phyloP scores from a whole-genome alignment of 73 alveolate species.

The Urostyla sp. region DNA sequence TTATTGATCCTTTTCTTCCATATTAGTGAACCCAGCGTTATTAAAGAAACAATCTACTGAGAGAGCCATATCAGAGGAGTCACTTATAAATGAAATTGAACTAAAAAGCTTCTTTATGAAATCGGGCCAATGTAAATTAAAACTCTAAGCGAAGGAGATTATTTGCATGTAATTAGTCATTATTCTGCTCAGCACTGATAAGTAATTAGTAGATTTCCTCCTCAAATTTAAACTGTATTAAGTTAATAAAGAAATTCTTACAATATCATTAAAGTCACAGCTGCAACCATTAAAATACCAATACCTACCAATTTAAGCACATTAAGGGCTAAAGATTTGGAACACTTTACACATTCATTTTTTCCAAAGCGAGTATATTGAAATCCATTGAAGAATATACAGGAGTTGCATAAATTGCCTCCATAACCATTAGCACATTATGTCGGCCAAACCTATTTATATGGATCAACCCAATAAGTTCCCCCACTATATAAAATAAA shows the following conservation, averaged over 20 bases:
- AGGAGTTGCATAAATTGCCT: slow-evolving; percentile 59
- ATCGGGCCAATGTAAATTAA: slow-evolving; percentile 62
- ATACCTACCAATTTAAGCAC: slow-evolving; percentile 27
- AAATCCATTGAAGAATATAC: slow-evolving; percentile 25
- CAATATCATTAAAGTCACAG: slow-evolving; percentile 14
- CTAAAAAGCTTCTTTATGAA: slow-evolving; percentile 25
- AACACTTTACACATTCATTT: slow-evolving; percentile 53
- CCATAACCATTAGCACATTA: slow-evolving; percentile 57
- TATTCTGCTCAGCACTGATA: slow-evolving; percentile 61
- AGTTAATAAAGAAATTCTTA: neutral
- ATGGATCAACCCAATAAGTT: neutral
- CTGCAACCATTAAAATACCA: slow-evolving; percentile 8
- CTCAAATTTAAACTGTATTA: slow-evolving; percentile 12
- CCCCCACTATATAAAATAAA: slow-evolving; percentile 10
- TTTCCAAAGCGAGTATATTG: slow-evolving; percentile 24
- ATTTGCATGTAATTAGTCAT: slow-evolving; percentile 71
- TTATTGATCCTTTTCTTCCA: slow-evolving; percentile 5
- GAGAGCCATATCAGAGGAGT: slow-evolving; percentile 46
- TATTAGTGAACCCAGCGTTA: neutral
- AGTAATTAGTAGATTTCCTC: slow-evolving; percentile 37
- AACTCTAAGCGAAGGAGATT: slow-evolving; percentile 51
- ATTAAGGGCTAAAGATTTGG: slow-evolving; percentile 13
- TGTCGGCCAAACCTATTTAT: slow-evolving; percentile 37
- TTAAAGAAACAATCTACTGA: slow-evolving; percentile 72
- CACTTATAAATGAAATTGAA: slow-evolving; percentile 8